Evolutionary conservation across 116 monocot genomes (phyloP).

Genomic region (Phalaenopsis hybrid): DNA sequence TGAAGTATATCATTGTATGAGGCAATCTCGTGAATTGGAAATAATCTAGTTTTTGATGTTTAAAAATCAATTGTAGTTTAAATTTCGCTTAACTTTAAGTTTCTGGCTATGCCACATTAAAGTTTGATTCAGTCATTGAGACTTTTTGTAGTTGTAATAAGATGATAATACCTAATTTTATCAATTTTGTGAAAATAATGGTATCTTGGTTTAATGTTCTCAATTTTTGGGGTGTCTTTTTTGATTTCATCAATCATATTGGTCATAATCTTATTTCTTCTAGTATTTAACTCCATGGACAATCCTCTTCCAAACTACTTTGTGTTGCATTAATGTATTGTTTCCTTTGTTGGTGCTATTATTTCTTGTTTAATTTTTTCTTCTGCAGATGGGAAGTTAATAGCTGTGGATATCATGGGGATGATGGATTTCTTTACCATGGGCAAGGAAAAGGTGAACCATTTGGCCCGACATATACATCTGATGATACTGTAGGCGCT

Average conservation of each 20-base stretch:
- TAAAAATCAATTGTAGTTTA: background rate
- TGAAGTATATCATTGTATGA: background rate
- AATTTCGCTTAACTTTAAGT: background rate
- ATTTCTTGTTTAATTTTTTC: background rate
- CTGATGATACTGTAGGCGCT: conserved; percentile 80
- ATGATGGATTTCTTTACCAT: conserved; percentile 78
- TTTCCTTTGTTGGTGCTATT: conserved; percentile 1
- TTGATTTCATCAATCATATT: background rate
- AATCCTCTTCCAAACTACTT: background rate
- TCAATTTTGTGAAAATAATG: too few relatives aligned
- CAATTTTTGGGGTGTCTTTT: background rate
- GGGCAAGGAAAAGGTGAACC: conserved; percentile 58
- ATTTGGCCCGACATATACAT: conserved; percentile 82
- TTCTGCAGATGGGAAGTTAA: conserved; percentile 73
- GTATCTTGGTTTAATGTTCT: background rate
- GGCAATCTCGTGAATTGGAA: background rate
- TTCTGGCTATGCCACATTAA: background rate
- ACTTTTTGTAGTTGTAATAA: background rate
- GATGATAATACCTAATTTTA: background rate
- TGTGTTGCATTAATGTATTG: background rate
- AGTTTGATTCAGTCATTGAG: background rate
- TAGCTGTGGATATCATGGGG: conserved; percentile 93
- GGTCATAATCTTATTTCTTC: background rate
- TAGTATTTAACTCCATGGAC: background rate
- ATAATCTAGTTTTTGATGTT: background rate